Percentiles rank a stretch among this genome's conserved stretches.
phyloP scores from a whole-genome alignment of 352 stramenopile species.

The Phytophthora vignae region DNA sequence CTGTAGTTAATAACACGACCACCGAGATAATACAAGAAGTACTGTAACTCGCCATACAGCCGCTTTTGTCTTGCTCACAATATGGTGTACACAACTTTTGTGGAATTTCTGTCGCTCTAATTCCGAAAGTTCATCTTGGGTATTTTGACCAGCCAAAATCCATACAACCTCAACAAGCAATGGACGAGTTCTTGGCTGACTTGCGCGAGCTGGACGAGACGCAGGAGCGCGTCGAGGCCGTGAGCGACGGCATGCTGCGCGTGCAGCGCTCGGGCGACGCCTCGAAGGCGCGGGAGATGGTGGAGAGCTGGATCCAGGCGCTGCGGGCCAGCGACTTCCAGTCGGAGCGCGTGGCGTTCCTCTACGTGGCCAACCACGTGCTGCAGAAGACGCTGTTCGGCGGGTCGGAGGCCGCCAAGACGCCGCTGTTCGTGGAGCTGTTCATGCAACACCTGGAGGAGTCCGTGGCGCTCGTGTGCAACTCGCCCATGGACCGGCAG shows the following conservation, averaged over 20 bases:
- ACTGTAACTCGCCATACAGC: slow-evolving; percentile 2
- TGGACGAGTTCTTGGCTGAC: slow-evolving; percentile 84
- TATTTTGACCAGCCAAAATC: slow-evolving; percentile 18
- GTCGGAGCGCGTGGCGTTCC: slow-evolving; percentile 80
- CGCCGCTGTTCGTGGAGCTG: slow-evolving; percentile 39
- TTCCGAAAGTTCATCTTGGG: slow-evolving; percentile 1
- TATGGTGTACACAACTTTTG: slow-evolving; percentile 7
- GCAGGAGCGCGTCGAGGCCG: slow-evolving; percentile 82
- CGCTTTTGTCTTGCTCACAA: background rate
- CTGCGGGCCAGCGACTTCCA: slow-evolving; percentile 80
- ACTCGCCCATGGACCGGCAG: slow-evolving; percentile 84
- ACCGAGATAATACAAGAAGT: slow-evolving; percentile 3
- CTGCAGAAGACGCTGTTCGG: slow-evolving; percentile 74
- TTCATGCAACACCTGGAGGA: slow-evolving; percentile 65
- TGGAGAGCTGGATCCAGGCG: slow-evolving; percentile 70
- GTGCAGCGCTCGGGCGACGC: slow-evolving; percentile 45
- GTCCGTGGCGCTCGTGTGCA: slow-evolving; percentile 83
- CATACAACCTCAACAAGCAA: slow-evolving; percentile 17
- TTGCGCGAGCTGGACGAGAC: slow-evolving; percentile 83
- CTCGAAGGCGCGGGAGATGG: slow-evolving; percentile 52
- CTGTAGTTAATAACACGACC: background rate
- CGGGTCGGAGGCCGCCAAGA: slow-evolving; percentile 26
- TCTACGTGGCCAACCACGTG: slow-evolving; percentile 89
- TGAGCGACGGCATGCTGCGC: slow-evolving; percentile 80
- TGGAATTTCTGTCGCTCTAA: background rate